Percentiles rank a stretch among this genome's conserved stretches.
phyloP scores from a whole-genome alignment of 345 rosid genomes.

The Eucalyptus marginata region DNA sequence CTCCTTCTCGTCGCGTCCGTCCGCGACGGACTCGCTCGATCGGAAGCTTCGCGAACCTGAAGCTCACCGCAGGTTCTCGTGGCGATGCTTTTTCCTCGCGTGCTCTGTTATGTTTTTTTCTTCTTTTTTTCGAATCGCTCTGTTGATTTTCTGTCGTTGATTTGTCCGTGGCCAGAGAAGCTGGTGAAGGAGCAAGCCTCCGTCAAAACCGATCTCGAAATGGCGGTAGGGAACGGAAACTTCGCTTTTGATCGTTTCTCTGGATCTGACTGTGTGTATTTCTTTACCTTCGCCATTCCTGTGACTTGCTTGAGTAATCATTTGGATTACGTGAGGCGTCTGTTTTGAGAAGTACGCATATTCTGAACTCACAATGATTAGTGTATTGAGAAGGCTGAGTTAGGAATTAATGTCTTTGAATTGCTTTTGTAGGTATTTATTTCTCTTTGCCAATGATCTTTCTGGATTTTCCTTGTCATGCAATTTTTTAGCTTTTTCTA shows the following conservation, averaged over 20 bases:
- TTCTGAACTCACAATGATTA: not conserved
- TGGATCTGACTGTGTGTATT: not conserved
- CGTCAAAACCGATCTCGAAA: slow-evolving; percentile 67
- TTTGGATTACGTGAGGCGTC: not conserved
- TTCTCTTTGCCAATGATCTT: not conserved
- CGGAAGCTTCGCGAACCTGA: slow-evolving; percentile 68
- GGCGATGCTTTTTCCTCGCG: not conserved
- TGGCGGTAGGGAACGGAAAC: slow-evolving; percentile 45
- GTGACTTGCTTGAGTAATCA: not conserved
- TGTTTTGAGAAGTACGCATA: not conserved
- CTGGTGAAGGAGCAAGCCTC: slow-evolving; percentile 89
- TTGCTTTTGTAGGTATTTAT: not conserved
- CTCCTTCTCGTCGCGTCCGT: slow-evolving; percentile 39
- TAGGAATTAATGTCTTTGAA: not conserved
- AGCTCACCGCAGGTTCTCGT: slow-evolving; percentile 71
- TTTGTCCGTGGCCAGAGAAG: slow-evolving; percentile 44
- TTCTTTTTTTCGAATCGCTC: not conserved
- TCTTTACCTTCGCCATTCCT: not conserved
- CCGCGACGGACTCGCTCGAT: slow-evolving; percentile 34
- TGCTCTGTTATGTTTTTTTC: not conserved
- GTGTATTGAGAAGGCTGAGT: not conserved
- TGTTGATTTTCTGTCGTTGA: not conserved
- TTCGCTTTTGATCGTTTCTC: not conserved
- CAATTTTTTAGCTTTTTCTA: not conserved
- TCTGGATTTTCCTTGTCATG: not conserved